Percentiles rank a stretch among this genome's conserved stretches.
These are phyloP conservation scores for Hanseniaspora lindneri DNA, from an alignment of 805 yeast genomes.

Conservation along the genomic window DNA sequence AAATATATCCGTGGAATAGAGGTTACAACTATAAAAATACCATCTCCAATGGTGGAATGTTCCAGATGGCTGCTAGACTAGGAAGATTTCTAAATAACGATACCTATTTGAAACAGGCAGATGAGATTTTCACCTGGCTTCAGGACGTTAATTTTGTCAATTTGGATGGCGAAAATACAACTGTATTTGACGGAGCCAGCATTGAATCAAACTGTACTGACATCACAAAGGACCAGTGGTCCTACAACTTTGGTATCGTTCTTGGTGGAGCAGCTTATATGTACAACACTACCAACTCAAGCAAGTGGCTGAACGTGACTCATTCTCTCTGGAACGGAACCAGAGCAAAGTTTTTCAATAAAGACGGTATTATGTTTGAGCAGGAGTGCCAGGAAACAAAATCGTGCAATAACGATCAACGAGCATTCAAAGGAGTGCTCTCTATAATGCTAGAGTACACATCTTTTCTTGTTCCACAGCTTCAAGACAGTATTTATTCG, in stretches of 20 bases:
- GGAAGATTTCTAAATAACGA: constrained; percentile 71
- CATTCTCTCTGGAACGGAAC: constrained; percentile 42
- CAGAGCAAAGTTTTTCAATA: constrained; percentile 37
- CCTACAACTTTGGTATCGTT: constrained; percentile 71
- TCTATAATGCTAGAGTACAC: constrained; percentile 53
- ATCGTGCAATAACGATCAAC: constrained; percentile 61
- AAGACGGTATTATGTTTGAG: constrained; percentile 45
- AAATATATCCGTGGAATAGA: constrained; percentile 83
- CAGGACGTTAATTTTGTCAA: constrained; percentile 36
- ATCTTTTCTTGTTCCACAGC: constrained; percentile 40
- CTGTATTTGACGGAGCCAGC: constrained; percentile 62
- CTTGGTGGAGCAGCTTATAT: constrained; percentile 64
- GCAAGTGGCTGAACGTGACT: not conserved
- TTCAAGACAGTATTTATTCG: constrained; percentile 33
- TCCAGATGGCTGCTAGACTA: constrained; percentile 75
- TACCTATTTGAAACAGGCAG: constrained; percentile 64
- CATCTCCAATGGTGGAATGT: constrained; percentile 79
- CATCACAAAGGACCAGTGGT: constrained; percentile 52
- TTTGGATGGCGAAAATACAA: constrained; percentile 31
- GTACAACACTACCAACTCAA: constrained; percentile 47
- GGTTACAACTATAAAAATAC: constrained; percentile 91
- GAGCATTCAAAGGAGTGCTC: constrained; percentile 58
- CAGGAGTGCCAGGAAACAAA: constrained; percentile 42
- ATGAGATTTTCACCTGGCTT: constrained; percentile 60
- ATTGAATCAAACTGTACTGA: constrained; percentile 49